Evolutionary conservation across 176 grass and related monocot genomes (phyloP).

Genomic region (Oryza glumipatula): DNA sequence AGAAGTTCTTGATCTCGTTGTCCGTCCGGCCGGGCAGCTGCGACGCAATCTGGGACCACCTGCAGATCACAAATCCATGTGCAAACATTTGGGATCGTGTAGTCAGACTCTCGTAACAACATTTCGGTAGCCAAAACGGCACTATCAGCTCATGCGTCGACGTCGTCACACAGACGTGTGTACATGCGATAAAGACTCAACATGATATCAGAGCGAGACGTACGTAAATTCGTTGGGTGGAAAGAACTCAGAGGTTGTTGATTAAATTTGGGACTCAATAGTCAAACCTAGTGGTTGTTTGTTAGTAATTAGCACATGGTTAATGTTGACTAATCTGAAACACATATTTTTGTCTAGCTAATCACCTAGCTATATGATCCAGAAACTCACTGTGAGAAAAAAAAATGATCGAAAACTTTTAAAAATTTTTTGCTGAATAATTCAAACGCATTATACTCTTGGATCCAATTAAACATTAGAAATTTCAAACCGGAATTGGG

Average conservation of each 20-base stretch:
- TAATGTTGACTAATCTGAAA: neutral
- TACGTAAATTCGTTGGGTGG: too few species aligned
- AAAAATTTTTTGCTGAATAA: too few species aligned
- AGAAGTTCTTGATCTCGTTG: conserved; percentile 98
- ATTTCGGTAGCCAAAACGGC: neutral
- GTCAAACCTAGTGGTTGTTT: neutral
- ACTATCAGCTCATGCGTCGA: neutral
- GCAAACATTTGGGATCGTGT: neutral
- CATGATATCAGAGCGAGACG: neutral
- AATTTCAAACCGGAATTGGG: neutral
- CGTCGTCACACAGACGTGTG: neutral
- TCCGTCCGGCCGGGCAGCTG: conserved; percentile 87
- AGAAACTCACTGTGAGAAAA: too few species aligned
- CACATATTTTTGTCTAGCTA: too few species aligned
- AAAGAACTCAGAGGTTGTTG: too few species aligned
- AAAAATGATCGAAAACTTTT: too few species aligned
- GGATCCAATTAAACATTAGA: neutral
- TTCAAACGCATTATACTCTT: neutral
- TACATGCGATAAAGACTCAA: neutral
- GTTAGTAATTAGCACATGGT: neutral
- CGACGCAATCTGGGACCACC: conserved; percentile 95
- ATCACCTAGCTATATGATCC: too few species aligned
- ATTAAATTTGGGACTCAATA: neutral
- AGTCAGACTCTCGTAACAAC: neutral
- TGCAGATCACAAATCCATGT: conserved; percentile 21